Evolutionary conservation across 192 early-diverging fungal genomes (phyloP).

Genomic region (Lunasporangiospora selenospora): DNA sequence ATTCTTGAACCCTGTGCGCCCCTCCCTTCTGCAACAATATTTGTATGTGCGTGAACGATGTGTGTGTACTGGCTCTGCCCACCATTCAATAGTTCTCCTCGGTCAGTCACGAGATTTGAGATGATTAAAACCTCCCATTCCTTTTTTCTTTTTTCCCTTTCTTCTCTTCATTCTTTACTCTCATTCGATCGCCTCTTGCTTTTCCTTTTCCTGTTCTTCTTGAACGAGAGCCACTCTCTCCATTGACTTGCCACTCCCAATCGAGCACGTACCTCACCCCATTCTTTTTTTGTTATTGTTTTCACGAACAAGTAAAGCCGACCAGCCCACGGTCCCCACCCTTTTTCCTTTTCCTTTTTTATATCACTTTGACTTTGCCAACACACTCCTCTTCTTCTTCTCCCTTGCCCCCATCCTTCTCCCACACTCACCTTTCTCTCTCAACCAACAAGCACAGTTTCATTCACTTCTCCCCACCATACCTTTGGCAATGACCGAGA

Average conservation of each 20-base stretch:
- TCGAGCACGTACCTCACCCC: background rate
- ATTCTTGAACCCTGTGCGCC: no score
- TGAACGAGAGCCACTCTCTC: no score
- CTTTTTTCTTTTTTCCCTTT: background rate
- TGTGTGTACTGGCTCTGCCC: no score
- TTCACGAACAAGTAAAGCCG: no score
- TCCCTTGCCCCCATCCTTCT: background rate
- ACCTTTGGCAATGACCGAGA: slow-evolving; percentile 55
- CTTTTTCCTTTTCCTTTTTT: background rate
- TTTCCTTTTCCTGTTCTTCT: background rate
- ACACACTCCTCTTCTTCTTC: background rate
- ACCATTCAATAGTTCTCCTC: no score
- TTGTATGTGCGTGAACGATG: no score
- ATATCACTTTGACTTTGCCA: background rate
- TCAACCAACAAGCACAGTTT: background rate
- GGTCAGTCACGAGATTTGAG: background rate
- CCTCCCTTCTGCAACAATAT: no score
- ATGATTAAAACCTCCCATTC: background rate
- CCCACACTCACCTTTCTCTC: background rate
- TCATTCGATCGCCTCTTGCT: background rate
- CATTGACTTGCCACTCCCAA: background rate
- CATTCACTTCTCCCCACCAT: background rate
- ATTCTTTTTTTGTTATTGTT: background rate
- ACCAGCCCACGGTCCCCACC: background rate
- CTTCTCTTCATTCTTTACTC: slow-evolving; percentile 1